These are phyloP conservation scores for Lactuca sativa DNA, from an alignment of 129 eudicot genomes.

Conservation along the genomic window DNA sequence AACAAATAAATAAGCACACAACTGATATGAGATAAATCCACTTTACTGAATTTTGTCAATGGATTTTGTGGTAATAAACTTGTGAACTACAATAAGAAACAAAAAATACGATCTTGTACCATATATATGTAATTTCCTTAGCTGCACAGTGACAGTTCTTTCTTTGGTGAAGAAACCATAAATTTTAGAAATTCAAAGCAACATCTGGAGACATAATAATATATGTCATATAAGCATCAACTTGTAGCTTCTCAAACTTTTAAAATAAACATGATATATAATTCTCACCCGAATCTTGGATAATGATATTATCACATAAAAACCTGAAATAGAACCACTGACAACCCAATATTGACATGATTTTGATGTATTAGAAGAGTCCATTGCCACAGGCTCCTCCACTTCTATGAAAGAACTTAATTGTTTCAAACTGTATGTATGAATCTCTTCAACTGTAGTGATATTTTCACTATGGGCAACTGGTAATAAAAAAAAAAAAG, in stretches of 20 bases:
- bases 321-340: constrained; percentile 72
- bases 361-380: constrained; percentile 13
- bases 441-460: constrained; percentile 29
- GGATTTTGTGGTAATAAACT: neutral
- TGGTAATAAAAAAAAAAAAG: constrained; percentile 34
- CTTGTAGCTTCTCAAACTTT: constrained; percentile 3
- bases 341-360: constrained; percentile 66
- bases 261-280: constrained; percentile 2
- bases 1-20: no score
- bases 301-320: constrained; percentile 72
- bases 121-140: constrained; percentile 43
- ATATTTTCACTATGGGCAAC: constrained; percentile 31
- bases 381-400: constrained; percentile 48
- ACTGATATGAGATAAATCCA: no score
- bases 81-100: constrained; percentile 17
- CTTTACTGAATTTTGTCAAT: constrained; percentile 19
- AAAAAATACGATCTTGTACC: constrained; percentile 68
- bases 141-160: constrained; percentile 32
- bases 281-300: constrained; percentile 67
- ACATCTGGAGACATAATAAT: constrained; percentile 60
- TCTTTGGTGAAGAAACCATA: constrained; percentile 47
- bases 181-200: constrained; percentile 58
- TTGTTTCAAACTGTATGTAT: constrained; percentile 57
- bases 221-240: constrained; percentile 12
- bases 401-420: constrained; percentile 49